phyloP scores from a whole-genome alignment of 768 basidiomycete species.

The Phylloporus scabripes region DNA sequence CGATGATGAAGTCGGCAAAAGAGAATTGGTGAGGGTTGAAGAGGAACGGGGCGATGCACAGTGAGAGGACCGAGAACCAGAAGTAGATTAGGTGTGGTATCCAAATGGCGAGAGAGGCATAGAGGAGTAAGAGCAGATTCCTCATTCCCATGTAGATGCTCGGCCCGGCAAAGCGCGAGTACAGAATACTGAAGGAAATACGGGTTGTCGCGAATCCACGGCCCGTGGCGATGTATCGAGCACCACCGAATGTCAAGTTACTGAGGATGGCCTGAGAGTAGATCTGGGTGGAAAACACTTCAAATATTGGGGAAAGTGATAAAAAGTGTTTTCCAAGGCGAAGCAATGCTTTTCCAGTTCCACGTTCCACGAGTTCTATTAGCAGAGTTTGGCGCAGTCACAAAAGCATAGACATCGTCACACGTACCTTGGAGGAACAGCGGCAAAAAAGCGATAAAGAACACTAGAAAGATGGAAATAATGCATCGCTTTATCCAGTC shows the following conservation, averaged over 20 bases:
- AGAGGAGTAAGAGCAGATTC: constrained; percentile 84
- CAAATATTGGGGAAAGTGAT: constrained; percentile 94
- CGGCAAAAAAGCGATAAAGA: constrained; percentile 96
- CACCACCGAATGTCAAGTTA: constrained; percentile 96
- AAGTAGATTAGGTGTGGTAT: constrained; percentile 96
- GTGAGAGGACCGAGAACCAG: constrained; percentile 94
- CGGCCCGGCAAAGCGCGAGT: constrained; percentile 98
- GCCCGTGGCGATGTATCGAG: constrained; percentile 97
- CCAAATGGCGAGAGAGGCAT: constrained; percentile 88
- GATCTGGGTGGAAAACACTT: constrained; percentile 98
- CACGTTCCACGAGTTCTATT: constrained; percentile 90
- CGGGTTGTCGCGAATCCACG: constrained; percentile 98
- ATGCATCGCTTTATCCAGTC: constrained; percentile 98
- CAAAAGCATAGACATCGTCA: neutral
- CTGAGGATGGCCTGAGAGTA: constrained; percentile 96
- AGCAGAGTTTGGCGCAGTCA: constrained; percentile 2
- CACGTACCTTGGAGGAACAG: constrained; percentile 87
- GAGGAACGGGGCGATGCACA: constrained; percentile 94
- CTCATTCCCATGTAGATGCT: constrained; percentile 99
- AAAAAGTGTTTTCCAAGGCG: constrained; percentile 96
- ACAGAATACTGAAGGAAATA: constrained; percentile 92
- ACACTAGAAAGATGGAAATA: constrained; percentile 96
- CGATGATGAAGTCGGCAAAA: constrained; percentile 94
- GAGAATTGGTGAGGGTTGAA: constrained; percentile 99
- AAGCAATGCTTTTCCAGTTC: constrained; percentile 89